Evolutionary conservation across 306 rosid genomes (phyloP), one percentile per base, ranked within the genome.

Genomic region (Boehmeria nivea): DNA sequence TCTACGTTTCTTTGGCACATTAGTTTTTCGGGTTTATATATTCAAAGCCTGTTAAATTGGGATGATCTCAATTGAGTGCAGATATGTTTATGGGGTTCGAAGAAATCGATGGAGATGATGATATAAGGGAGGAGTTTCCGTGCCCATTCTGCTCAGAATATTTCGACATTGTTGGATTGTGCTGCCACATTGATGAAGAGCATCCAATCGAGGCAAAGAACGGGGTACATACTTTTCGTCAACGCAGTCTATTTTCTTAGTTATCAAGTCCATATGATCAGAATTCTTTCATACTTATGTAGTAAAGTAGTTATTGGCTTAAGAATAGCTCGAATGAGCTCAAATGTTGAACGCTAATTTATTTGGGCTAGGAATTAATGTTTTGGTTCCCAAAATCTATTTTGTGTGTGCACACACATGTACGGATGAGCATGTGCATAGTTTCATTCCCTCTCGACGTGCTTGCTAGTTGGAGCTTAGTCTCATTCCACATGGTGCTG

Each of bases 181-280:
- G 96, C 91, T 84, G 94, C 76, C 98, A 91, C 73, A 87, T 91
- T 60, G 98, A 91, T 51, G 98, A 91, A 69, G 96, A 87, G 72
- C 98, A 91, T 74, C 95, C 87, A 11, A 51, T 78, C 60, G 98
- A 87, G 68, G 91, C 94, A 3, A 80, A 24, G 66, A 87, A 84
- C 63, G 98, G 95, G 89, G 98, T 91, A 91, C 52, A 78, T 23
- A 2, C 48, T 73, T 52, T 40, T 20, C 33, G 21, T 60, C 7
- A 9, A n/a, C n/a, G 2, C 39, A 39, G 16, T 59, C 61, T 31
- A 20, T 26, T 40, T 69, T 10, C 43, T 56, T 14, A 12, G 52
- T 5, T 64, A n/a, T n/a, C n/a, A n/a, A n/a, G n/a, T n/a, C n/a
- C n/a, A n/a, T 59, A 39, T 24, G 18, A 39, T 28, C 17, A 7